phyloP scores from a whole-genome alignment of 371 early-diverging fungal genomes.

The Parasitella parasitica region DNA sequence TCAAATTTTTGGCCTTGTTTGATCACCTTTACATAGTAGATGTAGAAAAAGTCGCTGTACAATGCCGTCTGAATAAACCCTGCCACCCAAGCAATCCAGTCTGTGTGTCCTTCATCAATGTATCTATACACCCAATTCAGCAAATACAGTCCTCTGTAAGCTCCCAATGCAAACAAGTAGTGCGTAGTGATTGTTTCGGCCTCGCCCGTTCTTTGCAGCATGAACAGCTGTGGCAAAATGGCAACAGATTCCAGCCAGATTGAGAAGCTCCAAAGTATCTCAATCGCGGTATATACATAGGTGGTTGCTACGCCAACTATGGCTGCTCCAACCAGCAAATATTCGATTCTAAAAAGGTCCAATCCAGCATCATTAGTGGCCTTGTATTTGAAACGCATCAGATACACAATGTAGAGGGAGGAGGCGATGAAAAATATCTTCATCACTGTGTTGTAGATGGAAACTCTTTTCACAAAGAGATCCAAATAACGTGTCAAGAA shows the following conservation, averaged over 20 bases:
- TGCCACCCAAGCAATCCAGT: slow-evolving; percentile 80
- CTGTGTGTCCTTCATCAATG: slow-evolving; percentile 63
- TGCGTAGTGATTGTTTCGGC: slow-evolving; percentile 98
- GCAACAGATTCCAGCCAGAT: slow-evolving; percentile 97
- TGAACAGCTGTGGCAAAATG: slow-evolving; percentile 98
- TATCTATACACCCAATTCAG: slow-evolving; percentile 96
- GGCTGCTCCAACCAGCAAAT: slow-evolving; percentile 69
- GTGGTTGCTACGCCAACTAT: slow-evolving; percentile 74
- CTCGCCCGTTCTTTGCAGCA: slow-evolving; percentile 95
- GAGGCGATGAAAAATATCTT: slow-evolving; percentile 92
- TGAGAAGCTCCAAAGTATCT: slow-evolving; percentile 95
- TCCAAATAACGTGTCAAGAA: slow-evolving; percentile 97
- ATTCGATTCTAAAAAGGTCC: slow-evolving; percentile 93
- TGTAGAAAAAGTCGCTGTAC: slow-evolving; percentile 97
- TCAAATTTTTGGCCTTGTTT: slow-evolving; percentile 80
- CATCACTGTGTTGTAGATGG: slow-evolving; percentile 95
- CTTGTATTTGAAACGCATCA: slow-evolving; percentile 86
- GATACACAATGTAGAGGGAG: slow-evolving; percentile 86
- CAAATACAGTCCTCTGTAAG: slow-evolving; percentile 95
- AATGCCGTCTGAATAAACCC: slow-evolving; percentile 95
- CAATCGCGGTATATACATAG: slow-evolving; percentile 67
- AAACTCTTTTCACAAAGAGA: slow-evolving; percentile 71
- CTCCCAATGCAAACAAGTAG: slow-evolving; percentile 97
- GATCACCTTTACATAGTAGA: slow-evolving; percentile 89
- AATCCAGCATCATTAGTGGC: slow-evolving; percentile 89